Evolutionary conservation across 1,139 yeast genomes (phyloP).

Genomic region (Yamadazyma friedrichii): DNA sequence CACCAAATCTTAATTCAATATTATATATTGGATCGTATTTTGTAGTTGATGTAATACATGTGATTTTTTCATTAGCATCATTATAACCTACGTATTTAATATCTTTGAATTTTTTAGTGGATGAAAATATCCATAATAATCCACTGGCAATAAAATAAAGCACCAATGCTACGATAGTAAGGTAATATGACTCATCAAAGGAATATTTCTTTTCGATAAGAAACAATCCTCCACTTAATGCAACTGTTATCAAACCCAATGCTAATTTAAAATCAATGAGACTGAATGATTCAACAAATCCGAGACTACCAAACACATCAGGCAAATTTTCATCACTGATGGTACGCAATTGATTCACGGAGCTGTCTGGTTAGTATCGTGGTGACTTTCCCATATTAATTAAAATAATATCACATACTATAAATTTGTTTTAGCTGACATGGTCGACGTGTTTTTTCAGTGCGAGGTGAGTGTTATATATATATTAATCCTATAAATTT

Average conservation of each 20-base stretch:
- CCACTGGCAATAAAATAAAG: constrained; percentile 57
- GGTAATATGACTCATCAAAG: constrained; percentile 37
- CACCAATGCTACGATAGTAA: constrained; percentile 36
- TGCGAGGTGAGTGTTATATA: neutral
- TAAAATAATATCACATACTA: constrained; percentile 13
- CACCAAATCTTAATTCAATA: constrained; percentile 29
- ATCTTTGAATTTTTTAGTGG: constrained; percentile 42
- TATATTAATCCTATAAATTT: neutral
- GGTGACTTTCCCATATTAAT: neutral
- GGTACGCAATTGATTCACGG: constrained; percentile 47
- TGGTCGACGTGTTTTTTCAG: constrained; percentile 4
- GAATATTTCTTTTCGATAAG: constrained; percentile 61
- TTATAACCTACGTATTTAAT: constrained; percentile 59
- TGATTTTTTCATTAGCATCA: constrained; percentile 33
- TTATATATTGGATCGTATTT: constrained; percentile 47
- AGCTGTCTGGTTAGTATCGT: constrained; percentile 23
- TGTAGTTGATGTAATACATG: constrained; percentile 35
- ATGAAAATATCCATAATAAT: constrained; percentile 45
- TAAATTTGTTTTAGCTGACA: constrained; percentile 12
- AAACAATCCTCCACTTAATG: constrained; percentile 64
- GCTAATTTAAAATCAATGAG: constrained; percentile 63
- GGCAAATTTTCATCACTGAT: constrained; percentile 51
- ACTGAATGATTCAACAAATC: constrained; percentile 60
- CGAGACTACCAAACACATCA: constrained; percentile 49
- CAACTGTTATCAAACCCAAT: constrained; percentile 67